A percentile compares a stretch with the other conserved stretches of the same genome.
phyloP scores from a whole-genome alignment of 108 stramenopile genomes.

The Fragilaria radians region DNA sequence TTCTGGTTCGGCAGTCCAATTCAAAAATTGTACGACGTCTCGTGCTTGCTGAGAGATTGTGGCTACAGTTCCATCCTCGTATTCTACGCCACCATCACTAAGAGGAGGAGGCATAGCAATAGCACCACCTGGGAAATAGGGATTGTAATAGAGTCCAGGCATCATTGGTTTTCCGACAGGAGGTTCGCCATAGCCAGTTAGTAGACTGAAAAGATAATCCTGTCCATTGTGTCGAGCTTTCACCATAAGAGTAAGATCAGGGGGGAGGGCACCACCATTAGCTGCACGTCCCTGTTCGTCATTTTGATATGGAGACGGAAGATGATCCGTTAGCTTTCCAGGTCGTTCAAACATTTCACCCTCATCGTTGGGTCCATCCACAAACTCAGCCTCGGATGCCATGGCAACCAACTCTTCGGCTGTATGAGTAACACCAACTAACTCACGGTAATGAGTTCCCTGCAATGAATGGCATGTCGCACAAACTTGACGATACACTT shows the following conservation, averaged over 20 bases:
- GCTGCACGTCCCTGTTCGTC: constrained; percentile 93
- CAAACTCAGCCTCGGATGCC: constrained; percentile 89
- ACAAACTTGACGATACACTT: constrained; percentile 99
- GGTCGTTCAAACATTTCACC: constrained; percentile 99
- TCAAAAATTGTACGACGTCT: constrained; percentile 82
- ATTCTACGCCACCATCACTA: constrained; percentile 94
- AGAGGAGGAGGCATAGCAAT: constrained; percentile 99
- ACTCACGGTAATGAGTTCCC: constrained; percentile 92
- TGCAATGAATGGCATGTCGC: constrained; percentile 93
- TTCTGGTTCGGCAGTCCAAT: constrained; percentile 97
- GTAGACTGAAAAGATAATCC: constrained; percentile 93
- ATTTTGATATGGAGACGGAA: constrained; percentile 94
- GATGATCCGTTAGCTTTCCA: constrained; percentile 89
- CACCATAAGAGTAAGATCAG: constrained; percentile 95
- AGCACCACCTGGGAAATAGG: constrained; percentile 95
- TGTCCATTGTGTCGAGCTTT: constrained; percentile 97
- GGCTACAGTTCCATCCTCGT: constrained; percentile 96
- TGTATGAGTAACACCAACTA: constrained; percentile 96
- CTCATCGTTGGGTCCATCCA: constrained; percentile 97
- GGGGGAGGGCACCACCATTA: constrained; percentile 98
- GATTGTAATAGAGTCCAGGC: constrained; percentile 93
- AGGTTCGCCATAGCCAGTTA: constrained; percentile 95
- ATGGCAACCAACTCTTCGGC: constrained; percentile 86
- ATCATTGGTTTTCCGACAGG: constrained; percentile 96
- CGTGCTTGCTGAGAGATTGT: constrained; percentile 93